phyloP scores from a whole-genome alignment of 1,284 basidiomycete genomes.

The Cryptococcus deneoformans region DNA sequence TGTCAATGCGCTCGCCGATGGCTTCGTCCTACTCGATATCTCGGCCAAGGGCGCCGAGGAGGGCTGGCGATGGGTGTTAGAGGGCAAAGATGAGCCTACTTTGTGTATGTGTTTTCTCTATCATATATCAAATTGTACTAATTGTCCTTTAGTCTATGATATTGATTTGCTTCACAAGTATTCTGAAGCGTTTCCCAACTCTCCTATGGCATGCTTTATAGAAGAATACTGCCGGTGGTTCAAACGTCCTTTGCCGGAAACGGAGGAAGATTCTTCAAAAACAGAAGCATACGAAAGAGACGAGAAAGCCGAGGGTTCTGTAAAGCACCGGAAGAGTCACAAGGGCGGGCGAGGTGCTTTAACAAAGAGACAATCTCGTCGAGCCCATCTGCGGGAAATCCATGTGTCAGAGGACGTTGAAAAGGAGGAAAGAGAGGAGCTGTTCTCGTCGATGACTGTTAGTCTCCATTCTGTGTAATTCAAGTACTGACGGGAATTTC shows the following conservation, averaged over 20 bases:
- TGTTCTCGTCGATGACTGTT: conserved; percentile 39
- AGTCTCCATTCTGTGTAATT: background rate
- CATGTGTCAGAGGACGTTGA: conserved; percentile 36
- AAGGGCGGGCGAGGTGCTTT: conserved; percentile 29
- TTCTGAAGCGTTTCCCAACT: conserved; percentile 65
- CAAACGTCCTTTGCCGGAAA: conserved; percentile 54
- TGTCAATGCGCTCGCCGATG: conserved; percentile 45
- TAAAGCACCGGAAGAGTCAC: conserved; percentile 15
- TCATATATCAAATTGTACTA: background rate
- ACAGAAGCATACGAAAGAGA: conserved; percentile 34
- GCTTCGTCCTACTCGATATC: conserved; percentile 44
- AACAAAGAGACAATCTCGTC: conserved; percentile 31
- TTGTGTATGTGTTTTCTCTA: conserved; percentile 57
- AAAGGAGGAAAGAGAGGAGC: conserved; percentile 42
- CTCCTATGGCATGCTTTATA: conserved; percentile 60
- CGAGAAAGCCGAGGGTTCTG: conserved; percentile 10
- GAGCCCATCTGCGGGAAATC: conserved; percentile 34
- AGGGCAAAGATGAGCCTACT: conserved; percentile 67
- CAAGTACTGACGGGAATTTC: background rate
- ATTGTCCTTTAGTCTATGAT: conserved; percentile 62
- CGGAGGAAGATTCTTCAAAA: conserved; percentile 47
- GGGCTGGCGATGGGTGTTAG: conserved; percentile 59
- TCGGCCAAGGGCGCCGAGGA: conserved; percentile 33
- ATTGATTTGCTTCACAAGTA: conserved; percentile 62
- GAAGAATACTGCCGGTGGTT: conserved; percentile 66